phyloP scores from a whole-genome alignment of 2,329 filamentous ascomycete species.

The Phoma sp. region DNA sequence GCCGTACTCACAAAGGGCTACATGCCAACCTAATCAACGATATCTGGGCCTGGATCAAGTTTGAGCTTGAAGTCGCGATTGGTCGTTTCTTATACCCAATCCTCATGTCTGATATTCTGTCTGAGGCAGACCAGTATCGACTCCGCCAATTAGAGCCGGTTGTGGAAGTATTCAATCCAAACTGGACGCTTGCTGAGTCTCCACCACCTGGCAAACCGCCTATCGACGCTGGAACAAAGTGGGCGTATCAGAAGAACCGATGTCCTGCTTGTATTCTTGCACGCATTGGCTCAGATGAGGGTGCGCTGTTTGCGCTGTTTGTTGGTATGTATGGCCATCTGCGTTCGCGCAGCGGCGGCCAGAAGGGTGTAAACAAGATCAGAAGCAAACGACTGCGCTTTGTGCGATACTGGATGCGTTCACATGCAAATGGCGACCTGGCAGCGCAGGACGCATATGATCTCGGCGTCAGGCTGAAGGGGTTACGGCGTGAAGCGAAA shows the following conservation, averaged over 20 bases:
- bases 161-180: conserved; percentile 31
- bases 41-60: conserved; percentile 32
- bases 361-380: conserved; percentile 17
- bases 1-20: conserved; percentile 34
- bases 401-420: conserved; percentile 35
- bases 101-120: conserved; percentile 28
- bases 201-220: conserved; percentile 28
- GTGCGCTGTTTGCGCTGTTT: conserved; percentile 35
- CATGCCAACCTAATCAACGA: conserved; percentile 27
- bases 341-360: conserved; percentile 5
- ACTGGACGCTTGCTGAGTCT: conserved; percentile 24
- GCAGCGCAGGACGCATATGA: conserved; percentile 26
- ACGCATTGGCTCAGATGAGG: conserved; percentile 34
- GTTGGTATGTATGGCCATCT: conserved; percentile 35
- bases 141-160: conserved; percentile 41
- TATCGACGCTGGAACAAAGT: conserved; percentile 24
- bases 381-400: conserved; percentile 32
- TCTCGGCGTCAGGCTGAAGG: conserved; percentile 32
- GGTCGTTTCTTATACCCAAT: conserved; percentile 39
- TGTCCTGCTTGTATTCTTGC: conserved; percentile 44
- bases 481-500: conserved; percentile 9
- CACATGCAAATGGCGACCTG: conserved; percentile 12
- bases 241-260: conserved; percentile 29
- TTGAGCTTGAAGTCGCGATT: conserved; percentile 33
- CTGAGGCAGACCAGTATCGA: conserved; percentile 19